Evolutionary conservation across 2,329 filamentous ascomycete species (phyloP).

Genomic region (Fusarium goolgardi): DNA sequence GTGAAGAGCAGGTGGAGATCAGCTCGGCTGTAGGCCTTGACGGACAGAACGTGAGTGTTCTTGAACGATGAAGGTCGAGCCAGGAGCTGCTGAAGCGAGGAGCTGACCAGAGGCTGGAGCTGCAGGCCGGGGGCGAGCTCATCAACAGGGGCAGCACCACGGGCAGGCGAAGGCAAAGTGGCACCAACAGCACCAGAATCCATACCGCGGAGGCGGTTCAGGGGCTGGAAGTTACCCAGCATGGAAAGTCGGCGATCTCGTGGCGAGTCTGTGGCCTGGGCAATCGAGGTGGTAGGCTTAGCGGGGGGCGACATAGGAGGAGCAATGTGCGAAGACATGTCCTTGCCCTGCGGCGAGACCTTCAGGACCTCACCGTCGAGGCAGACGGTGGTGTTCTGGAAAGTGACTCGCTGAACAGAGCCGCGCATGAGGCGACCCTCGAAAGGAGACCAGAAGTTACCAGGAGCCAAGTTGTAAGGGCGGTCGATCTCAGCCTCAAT

Average conservation of each 20-base stretch:
- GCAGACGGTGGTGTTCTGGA: conserved; percentile 79
- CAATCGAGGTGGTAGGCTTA: conserved; percentile 61
- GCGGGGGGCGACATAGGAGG: conserved; percentile 68
- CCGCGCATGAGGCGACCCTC: conserved; percentile 75
- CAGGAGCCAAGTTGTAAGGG: conserved; percentile 67
- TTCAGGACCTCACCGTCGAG: conserved; percentile 73
- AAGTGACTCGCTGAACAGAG: conserved; percentile 78
- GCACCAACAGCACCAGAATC: conserved; percentile 39
- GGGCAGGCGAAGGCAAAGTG: conserved; percentile 37
- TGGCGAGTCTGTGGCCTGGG: conserved; percentile 53
- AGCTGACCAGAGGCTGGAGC: conserved; percentile 63
- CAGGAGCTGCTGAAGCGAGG: conserved; percentile 78
- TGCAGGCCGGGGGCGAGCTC: conserved; percentile 61
- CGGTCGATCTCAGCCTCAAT: conserved; percentile 83
- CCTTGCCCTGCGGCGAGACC: conserved; percentile 71
- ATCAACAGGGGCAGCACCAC: conserved; percentile 51
- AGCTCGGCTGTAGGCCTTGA: conserved; percentile 86
- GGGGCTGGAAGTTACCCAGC: conserved; percentile 48
- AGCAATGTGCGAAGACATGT: conserved; percentile 78
- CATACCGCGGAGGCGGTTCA: conserved; percentile 49
- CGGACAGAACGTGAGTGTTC: conserved; percentile 88
- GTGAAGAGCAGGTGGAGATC: conserved; percentile 96
- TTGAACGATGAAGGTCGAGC: conserved; percentile 84
- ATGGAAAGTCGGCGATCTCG: conserved; percentile 50
- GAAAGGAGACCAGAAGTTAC: conserved; percentile 75